Evolutionary conservation across 75 land plant species (phyloP).

Genomic region (Pseudotsuga menziesii): DNA sequence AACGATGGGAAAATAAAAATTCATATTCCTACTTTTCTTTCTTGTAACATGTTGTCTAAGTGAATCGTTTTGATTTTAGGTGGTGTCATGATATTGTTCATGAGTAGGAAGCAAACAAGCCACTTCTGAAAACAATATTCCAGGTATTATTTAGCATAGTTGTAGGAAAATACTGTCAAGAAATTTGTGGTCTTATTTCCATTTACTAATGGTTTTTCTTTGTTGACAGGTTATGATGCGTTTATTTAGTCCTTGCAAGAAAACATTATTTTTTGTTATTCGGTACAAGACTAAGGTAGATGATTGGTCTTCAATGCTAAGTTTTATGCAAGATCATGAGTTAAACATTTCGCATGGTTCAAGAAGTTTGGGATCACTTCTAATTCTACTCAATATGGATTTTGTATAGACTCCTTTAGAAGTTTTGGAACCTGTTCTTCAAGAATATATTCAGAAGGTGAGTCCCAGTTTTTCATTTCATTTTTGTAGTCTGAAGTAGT

Average conservation of each 20-base stretch:
- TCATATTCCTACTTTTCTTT: no score
- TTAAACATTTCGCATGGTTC: no score
- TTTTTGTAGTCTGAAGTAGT: no score
- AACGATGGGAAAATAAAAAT: no score
- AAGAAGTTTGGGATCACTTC: no score
- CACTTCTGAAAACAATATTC: slow-evolving; percentile 87
- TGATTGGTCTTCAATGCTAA: no score
- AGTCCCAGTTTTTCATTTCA: background rate
- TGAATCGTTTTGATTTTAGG: slow-evolving; percentile 20
- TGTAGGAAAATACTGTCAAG: no score
- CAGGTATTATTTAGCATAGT: slow-evolving; percentile 25
- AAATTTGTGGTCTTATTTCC: no score
- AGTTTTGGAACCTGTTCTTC: slow-evolving; percentile 65
- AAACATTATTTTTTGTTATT: slow-evolving; percentile 83
- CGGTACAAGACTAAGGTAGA: slow-evolving; percentile 92
- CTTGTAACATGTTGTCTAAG: no score
- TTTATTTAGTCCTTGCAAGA: slow-evolving; percentile 84
- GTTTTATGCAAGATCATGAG: no score
- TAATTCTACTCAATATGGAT: no score
- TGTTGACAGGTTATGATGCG: slow-evolving; percentile 62
- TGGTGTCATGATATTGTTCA: slow-evolving; percentile 99
- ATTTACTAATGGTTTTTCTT: no score
- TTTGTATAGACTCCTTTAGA: slow-evolving; percentile 71
- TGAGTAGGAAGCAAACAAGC: slow-evolving; percentile 96
- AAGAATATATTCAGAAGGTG: slow-evolving; percentile 91